Base-by-base conservation (phyloP, 352 stramenopile genomes). In the Globisporangium paddicum region DNA sequence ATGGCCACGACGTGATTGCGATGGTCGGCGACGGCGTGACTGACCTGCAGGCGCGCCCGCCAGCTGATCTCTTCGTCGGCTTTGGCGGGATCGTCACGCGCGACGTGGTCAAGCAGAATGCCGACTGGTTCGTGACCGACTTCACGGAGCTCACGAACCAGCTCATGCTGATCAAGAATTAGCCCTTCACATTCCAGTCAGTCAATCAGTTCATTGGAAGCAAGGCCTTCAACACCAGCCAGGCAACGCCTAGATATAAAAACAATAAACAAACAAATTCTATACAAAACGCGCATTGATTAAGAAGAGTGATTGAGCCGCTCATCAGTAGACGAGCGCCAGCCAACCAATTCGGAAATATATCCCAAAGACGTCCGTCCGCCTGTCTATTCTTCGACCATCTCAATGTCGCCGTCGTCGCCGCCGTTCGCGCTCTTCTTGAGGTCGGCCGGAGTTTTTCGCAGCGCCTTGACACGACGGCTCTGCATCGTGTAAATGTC, bases 21-120 rank as follows among this genome's bases (percentile, higher is more conserved):
- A 99, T 99, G 96, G 81, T 99, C n/a, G 97, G 97, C 38, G 97
- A 99, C 73, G 97, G 97, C 30, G 96, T 96, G 13, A 99, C 97
- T 2, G 97, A 99, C 80, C 74, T 98, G 69, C 93, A 99, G 75
- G 97, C 97, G 18, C 97, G 97, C 34, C 97, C 97, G 41, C 97
- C 97, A 10, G 97, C 97, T 1, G 79, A 98, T 57, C 82, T 97
- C 10, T 99, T 99, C 68, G 95, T 99, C 62, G 97, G 97, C 45
- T 99, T 98, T 71, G 97, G 97, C 32, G 97, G 97, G 41, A 88
- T 99, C 42, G 87, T 97, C n/a, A 88, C 81, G 23, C 89, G 96
- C 58, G 80, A 98, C 28, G 75, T 96, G 34, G 96, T 99, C 21
- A 93, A 91, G 67, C 67, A 97, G 46, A 84, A 94, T 62, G 95